A percentile compares a stretch with the other conserved stretches of the same genome.
phyloP scores from a whole-genome alignment of 176 grass and related monocot genomes.

The Aegilops bicornis region DNA sequence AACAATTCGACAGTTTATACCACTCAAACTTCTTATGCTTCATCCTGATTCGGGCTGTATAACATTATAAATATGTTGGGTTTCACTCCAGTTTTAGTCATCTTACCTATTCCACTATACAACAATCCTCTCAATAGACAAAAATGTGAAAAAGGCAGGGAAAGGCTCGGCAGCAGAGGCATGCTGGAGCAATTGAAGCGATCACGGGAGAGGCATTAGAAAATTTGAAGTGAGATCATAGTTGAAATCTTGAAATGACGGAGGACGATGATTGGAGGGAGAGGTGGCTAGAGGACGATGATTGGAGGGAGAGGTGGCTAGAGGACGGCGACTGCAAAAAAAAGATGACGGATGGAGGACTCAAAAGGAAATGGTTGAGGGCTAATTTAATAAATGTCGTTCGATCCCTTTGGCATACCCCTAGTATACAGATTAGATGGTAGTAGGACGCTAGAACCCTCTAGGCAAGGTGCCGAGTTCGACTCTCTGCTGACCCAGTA shows the following conservation, averaged over 20 bases:
- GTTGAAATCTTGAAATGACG: not conserved
- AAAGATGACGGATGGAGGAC: not conserved
- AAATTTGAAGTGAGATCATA: not conserved
- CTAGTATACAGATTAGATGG: not conserved
- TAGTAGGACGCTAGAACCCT: not conserved
- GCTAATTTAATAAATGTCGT: not conserved
- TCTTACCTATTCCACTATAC: too few relatives aligned
- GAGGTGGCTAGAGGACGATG: too few relatives aligned
- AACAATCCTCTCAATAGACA: too few relatives aligned
- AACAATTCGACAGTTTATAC: too few relatives aligned
- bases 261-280: not conserved
- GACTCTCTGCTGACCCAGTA: not conserved
- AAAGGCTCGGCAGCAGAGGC: too few relatives aligned
- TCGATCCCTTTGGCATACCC: not conserved
- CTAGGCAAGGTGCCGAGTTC: not conserved
- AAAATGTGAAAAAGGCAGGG: too few relatives aligned
- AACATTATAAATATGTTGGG: too few relatives aligned
- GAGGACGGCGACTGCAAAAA: not conserved
- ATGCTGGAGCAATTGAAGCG: too few relatives aligned
- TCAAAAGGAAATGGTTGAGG: not conserved
- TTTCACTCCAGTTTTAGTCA: too few relatives aligned
- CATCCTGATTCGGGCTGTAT: too few relatives aligned
- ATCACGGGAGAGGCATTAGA: not conserved
- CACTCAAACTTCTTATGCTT: too few relatives aligned
- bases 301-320: too few relatives aligned